phyloP scores from a whole-genome alignment of 306 rosid species.

The Betula pendula region DNA sequence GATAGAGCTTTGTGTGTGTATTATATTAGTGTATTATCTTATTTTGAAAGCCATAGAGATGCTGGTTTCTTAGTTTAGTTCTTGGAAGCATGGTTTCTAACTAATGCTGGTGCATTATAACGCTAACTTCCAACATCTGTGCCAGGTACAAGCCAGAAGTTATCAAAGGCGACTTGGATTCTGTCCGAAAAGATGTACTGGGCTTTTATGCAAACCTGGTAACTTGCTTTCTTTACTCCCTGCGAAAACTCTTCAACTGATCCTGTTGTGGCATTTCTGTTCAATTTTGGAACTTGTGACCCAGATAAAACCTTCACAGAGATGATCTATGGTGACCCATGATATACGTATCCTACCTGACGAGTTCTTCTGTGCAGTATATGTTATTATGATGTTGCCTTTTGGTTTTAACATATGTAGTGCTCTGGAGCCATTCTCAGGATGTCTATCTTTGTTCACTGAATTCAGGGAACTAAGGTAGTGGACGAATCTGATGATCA shows the following conservation, averaged over 20 bases:
- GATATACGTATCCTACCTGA: not conserved
- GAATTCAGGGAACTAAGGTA: slow-evolving; percentile 72
- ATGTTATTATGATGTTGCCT: not conserved
- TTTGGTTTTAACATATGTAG: not conserved
- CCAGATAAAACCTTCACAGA: not conserved
- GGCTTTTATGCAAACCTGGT: slow-evolving; percentile 68
- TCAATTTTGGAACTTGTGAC: not conserved
- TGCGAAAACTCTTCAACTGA: not conserved
- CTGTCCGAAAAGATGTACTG: slow-evolving; percentile 73
- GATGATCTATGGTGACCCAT: not conserved
- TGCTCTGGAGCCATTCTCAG: slow-evolving; percentile 21
- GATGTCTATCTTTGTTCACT: slow-evolving; percentile 35
- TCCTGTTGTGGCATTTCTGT: not conserved
- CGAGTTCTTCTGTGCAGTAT: not conserved
- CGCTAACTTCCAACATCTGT: slow-evolving; percentile 24
- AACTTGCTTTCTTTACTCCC: not conserved
- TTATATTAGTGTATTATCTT: not conserved
- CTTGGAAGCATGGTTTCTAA: slow-evolving; percentile 15
- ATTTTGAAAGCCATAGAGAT: slow-evolving; percentile 9
- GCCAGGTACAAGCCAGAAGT: slow-evolving; percentile 87
- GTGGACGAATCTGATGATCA: slow-evolving; percentile 86
- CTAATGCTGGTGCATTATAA: not conserved
- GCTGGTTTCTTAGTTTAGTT: slow-evolving; percentile 15
- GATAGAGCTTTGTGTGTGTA: not conserved
- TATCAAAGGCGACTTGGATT: slow-evolving; percentile 95